Conservation (phyloP, 2,329 filamentous ascomycete genomes). For the Trichoderma sp. region DNA sequence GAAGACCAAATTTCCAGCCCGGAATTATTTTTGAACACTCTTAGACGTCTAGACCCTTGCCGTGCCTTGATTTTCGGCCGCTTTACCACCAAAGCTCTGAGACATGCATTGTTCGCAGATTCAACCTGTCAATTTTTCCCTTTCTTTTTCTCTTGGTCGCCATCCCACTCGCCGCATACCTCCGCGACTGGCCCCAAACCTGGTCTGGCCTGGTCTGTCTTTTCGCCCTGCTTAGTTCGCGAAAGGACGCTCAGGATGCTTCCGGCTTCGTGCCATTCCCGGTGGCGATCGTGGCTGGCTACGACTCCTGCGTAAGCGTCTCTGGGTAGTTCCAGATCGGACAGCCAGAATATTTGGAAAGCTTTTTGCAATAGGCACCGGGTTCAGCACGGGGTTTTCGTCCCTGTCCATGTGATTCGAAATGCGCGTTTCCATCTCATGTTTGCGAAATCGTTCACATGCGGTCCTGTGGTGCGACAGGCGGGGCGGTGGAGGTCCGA, state of each 20-base stretch:
- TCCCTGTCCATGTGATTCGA: not conserved
- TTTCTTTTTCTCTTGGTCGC: not conserved
- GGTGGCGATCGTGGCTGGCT: constrained; percentile 7
- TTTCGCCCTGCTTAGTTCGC: not conserved
- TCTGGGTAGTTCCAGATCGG: not conserved
- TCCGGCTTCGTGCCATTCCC: constrained; percentile 3
- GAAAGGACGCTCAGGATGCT: not conserved
- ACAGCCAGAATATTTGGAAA: not conserved
- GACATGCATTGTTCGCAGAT: constrained; percentile 15
- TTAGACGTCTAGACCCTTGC: not conserved
- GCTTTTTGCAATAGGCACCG: not conserved
- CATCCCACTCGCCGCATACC: not conserved
- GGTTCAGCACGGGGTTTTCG: not conserved
- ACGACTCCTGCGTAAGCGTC: not conserved
- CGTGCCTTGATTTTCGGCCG: not conserved
- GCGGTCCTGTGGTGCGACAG: not conserved
- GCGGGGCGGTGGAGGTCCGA: not conserved
- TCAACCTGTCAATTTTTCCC: not conserved
- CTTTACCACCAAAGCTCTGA: not conserved
- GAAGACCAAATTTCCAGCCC: not conserved
- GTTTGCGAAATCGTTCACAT: not conserved
- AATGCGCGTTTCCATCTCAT: not conserved
- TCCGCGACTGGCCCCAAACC: not conserved
- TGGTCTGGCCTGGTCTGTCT: not conserved
- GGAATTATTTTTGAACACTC: not conserved